Evolutionary conservation across 805 yeast species (phyloP), one percentile per base, ranked within the genome.

Genomic region (Candida koratica): DNA sequence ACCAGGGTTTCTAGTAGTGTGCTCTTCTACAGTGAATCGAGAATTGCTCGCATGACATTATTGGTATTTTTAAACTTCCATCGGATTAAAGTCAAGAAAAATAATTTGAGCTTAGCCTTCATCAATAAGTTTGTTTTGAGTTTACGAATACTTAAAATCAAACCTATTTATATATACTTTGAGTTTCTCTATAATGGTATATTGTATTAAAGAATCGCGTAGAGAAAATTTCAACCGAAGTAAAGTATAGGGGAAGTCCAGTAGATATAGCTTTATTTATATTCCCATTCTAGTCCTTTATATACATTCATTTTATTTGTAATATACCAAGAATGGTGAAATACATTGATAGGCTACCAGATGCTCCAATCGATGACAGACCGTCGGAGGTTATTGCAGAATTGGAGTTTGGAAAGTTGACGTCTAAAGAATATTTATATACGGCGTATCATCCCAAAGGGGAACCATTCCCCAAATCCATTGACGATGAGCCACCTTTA

Each of bases 401-500:
- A 40, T 64, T 74, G 49, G 96, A 87, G 56, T 87, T 72, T 57
- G 96, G 96, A 26, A 62, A 69, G 15, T 61, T 83, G 32, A 76
- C 86, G 2, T 75, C 83, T 6, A 53, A 67, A n/a, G 77, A 83
- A 12, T 75, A 79, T 56, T 67, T 84, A 37, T 77, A 80, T 51
- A 74, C 70, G 28, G 79, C 85, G 20, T 63, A 67, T 36, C 78
- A 78, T 37, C 73, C 81, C 15, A 65, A 62, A 12, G 69, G 69
- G n/a, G 74, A 67, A 43, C 80, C 84, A 4, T 58, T 81, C 34
- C 77, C 77, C 7, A 70, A 67, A n/a, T 79, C 83, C 8, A 67
- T 79, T 10, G 79, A 69, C 25, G 96, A 88, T 57, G 90, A 89
- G 38, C 97, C 97, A 5, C 90, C 96, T 14, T 84, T 86, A 51